These are phyloP conservation scores for Penicillium psychrosexuale DNA, from an alignment of 2,329 filamentous ascomycete species.

Conservation along the genomic window DNA sequence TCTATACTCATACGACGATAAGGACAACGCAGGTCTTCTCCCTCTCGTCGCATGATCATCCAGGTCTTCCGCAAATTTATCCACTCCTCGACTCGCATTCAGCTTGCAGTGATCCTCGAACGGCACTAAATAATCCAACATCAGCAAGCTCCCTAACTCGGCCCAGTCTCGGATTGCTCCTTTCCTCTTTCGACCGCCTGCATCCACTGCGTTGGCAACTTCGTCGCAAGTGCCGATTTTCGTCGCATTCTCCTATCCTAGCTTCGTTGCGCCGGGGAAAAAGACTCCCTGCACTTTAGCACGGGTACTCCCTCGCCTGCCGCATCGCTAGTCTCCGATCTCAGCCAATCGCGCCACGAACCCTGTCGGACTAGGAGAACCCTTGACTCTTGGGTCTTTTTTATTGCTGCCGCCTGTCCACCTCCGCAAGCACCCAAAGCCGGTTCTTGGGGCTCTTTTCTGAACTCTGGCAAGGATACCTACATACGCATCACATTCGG, in stretches of 20 bases:
- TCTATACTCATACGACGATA: slow-evolving; percentile 6
- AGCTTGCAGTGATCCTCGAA: slow-evolving; percentile 24
- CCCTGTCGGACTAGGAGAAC: slow-evolving; percentile 10
- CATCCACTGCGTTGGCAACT: slow-evolving; percentile 37
- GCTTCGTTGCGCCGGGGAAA: slow-evolving; percentile 18
- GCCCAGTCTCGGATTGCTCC: slow-evolving; percentile 32
- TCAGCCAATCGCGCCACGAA: slow-evolving; percentile 17
- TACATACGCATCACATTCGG: slow-evolving; percentile 27
- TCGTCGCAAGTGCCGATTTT: slow-evolving; percentile 31
- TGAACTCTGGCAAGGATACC: slow-evolving; percentile 14
- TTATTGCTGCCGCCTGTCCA: slow-evolving; percentile 10
- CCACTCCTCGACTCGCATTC: slow-evolving; percentile 23
- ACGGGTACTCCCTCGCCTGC: slow-evolving; percentile 26
- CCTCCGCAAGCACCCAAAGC: slow-evolving; percentile 18
- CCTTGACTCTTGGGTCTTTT: slow-evolving; percentile 9
- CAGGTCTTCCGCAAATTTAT: slow-evolving; percentile 24
- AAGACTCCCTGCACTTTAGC: slow-evolving; percentile 16
- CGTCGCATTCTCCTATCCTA: slow-evolving; percentile 23
- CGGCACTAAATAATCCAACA: slow-evolving; percentile 28
- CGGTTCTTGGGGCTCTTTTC: slow-evolving; percentile 22
- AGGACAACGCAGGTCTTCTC: slow-evolving; percentile 24
- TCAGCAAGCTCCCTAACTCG: slow-evolving; percentile 25
- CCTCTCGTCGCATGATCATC: slow-evolving; percentile 27
- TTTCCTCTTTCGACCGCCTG: slow-evolving; percentile 37
- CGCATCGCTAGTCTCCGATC: slow-evolving; percentile 19